Percentiles rank a stretch among this genome's conserved stretches.
These are phyloP conservation scores for Kuraishia borneana DNA, from an alignment of 805 yeast species.

Conservation along the genomic window DNA sequence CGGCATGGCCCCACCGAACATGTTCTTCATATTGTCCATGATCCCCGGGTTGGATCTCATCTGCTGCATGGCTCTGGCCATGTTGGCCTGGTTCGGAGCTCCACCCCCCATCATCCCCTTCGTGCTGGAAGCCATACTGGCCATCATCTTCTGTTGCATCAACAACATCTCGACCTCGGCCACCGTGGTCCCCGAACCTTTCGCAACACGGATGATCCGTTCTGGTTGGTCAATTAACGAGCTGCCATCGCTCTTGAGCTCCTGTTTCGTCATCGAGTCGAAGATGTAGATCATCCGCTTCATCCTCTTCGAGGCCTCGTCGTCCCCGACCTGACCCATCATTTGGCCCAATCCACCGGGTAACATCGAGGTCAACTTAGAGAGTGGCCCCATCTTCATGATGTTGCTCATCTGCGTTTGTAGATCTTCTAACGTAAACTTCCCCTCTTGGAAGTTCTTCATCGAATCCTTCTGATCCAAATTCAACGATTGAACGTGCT, in stretches of 20 bases:
- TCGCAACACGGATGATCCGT: constrained; percentile 81
- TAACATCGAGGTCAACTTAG: constrained; percentile 90
- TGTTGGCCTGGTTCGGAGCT: constrained; percentile 29
- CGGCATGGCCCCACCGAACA: constrained; percentile 75
- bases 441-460: constrained; percentile 91
- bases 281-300: constrained; percentile 83
- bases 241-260: constrained; percentile 82
- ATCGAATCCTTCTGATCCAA: constrained; percentile 84
- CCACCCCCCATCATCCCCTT: constrained; percentile 47
- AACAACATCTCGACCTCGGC: constrained; percentile 89
- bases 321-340: constrained; percentile 84
- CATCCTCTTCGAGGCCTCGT: constrained; percentile 74
- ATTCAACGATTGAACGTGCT: constrained; percentile 81
- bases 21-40: constrained; percentile 64
- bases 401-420: constrained; percentile 93
- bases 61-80: constrained; percentile 41
- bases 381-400: constrained; percentile 92
- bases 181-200: constrained; percentile 89
- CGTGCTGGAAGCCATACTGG: constrained; percentile 76
- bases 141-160: constrained; percentile 89
- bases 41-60: constrained; percentile 63
- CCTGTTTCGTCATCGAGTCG: constrained; percentile 94
- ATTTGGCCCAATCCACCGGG: constrained; percentile 83
- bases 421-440: constrained; percentile 82
- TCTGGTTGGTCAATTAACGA: constrained; percentile 72